phyloP scores from a whole-genome alignment of 2,329 filamentous ascomycete species.

The Exophiala xenobiotica region DNA sequence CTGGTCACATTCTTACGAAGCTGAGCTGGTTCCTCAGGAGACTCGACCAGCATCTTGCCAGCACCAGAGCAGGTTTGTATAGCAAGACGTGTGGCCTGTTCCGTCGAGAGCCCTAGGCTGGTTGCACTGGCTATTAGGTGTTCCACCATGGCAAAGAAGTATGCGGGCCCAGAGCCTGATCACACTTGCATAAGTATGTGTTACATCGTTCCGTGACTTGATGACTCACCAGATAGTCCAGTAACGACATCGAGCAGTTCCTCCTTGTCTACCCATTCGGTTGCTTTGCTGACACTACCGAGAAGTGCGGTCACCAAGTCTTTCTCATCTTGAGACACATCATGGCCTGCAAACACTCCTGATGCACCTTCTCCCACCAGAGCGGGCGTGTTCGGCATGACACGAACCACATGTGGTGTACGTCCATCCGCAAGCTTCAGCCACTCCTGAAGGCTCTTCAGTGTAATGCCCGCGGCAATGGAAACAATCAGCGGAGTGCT shows the following conservation, averaged over 20 bases:
- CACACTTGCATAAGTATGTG: background rate
- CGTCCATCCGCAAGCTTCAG: background rate
- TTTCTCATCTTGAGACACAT: background rate
- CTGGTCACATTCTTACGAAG: slow-evolving; percentile 3
- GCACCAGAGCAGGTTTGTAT: slow-evolving; percentile 1
- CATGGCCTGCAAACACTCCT: background rate
- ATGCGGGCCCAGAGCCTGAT: background rate
- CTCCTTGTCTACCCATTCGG: slow-evolving; percentile 4
- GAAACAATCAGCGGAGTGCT: background rate
- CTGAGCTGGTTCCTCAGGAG: slow-evolving; percentile 1
- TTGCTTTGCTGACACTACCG: slow-evolving; percentile 1
- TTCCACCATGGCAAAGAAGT: slow-evolving; percentile 4
- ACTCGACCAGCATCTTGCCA: slow-evolving; percentile 4
- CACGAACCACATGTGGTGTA: background rate
- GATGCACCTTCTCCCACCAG: slow-evolving; percentile 2
- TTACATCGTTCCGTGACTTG: background rate
- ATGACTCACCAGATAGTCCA: background rate
- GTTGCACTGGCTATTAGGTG: slow-evolving; percentile 1
- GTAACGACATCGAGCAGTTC: slow-evolving; percentile 2
- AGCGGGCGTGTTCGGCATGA: slow-evolving; percentile 3
- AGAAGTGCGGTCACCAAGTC: background rate
- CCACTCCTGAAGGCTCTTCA: slow-evolving; percentile 1
- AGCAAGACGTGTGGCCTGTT: slow-evolving; percentile 1
- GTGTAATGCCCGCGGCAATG: slow-evolving; percentile 1
- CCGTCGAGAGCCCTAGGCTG: slow-evolving; percentile 1